A percentile compares a stretch with the other conserved stretches of the same genome.
phyloP scores from a whole-genome alignment of 2,329 filamentous ascomycete genomes.

The Pseudopyrenochaeta lycopersici region DNA sequence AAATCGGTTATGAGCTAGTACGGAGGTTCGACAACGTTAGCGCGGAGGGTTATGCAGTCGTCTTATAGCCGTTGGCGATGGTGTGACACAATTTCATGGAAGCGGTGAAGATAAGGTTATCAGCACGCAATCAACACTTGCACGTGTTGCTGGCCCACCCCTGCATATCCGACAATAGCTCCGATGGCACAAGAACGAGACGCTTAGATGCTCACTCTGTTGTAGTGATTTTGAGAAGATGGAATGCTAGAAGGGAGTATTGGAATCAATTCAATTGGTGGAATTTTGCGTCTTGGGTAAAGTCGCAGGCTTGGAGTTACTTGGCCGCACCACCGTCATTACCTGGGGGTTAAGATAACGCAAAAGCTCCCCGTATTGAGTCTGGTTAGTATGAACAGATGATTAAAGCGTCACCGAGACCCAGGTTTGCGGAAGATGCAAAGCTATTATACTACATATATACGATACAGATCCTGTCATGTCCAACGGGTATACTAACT shows the following conservation, averaged over 20 bases:
- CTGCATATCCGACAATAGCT: neutral
- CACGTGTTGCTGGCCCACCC: slow-evolving; percentile 5
- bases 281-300: too few species aligned
- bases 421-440: neutral
- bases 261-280: too few species aligned
- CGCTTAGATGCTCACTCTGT: neutral
- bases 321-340: too few species aligned
- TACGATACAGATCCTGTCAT: neutral
- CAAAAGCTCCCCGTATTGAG: neutral
- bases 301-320: too few species aligned
- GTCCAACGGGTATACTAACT: neutral
- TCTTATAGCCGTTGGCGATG: neutral
- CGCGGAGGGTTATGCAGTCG: neutral
- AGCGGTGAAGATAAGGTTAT: slow-evolving; percentile 39
- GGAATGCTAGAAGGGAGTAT: too few species aligned
- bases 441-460: neutral
- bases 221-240: neutral
- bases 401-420: too few species aligned
- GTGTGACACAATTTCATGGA: neutral
- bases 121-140: slow-evolving; percentile 23
- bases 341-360: neutral
- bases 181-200: neutral
- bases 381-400: neutral
- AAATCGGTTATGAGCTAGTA: neutral
- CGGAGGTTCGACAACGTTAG: neutral